phyloP scores from a whole-genome alignment of 306 rosid species.

The Herpetospermum pedunculosum region DNA sequence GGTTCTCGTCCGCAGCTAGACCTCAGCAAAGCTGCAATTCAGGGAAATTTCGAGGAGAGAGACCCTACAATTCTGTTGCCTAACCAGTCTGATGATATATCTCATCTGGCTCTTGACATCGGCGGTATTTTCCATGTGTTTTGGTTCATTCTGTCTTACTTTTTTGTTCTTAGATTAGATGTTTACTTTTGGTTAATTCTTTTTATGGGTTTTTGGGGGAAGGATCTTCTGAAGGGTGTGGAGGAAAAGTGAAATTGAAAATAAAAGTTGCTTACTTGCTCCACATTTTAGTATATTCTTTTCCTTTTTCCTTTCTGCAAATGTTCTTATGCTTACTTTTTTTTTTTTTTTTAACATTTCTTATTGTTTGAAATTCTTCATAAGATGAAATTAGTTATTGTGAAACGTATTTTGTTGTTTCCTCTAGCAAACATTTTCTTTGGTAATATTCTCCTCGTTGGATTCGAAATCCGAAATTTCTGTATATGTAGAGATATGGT shows the following conservation, averaged over 20 bases:
- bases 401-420: background rate
- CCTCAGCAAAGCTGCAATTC: slow-evolving; percentile 90
- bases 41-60: slow-evolving; percentile 70
- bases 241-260: background rate
- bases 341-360: too few relatives aligned
- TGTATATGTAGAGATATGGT: background rate
- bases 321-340: too few relatives aligned
- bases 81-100: slow-evolving; percentile 88
- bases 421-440: background rate
- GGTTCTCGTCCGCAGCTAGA: slow-evolving; percentile 89
- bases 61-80: slow-evolving; percentile 87
- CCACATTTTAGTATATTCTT: background rate
- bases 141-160: background rate
- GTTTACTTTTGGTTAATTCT: background rate
- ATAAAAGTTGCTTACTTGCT: background rate
- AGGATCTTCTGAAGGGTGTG: background rate
- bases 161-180: background rate
- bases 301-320: background rate
- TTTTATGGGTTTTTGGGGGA: background rate
- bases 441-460: background rate
- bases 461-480: background rate
- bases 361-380: background rate
- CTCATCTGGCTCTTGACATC: slow-evolving; percentile 84
- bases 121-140: slow-evolving; percentile 44
- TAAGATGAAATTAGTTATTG: background rate